A percentile compares a stretch with the other conserved stretches of the same genome.
phyloP scores from a whole-genome alignment of 1,139 yeast genomes.

The Hansenula anomala region DNA sequence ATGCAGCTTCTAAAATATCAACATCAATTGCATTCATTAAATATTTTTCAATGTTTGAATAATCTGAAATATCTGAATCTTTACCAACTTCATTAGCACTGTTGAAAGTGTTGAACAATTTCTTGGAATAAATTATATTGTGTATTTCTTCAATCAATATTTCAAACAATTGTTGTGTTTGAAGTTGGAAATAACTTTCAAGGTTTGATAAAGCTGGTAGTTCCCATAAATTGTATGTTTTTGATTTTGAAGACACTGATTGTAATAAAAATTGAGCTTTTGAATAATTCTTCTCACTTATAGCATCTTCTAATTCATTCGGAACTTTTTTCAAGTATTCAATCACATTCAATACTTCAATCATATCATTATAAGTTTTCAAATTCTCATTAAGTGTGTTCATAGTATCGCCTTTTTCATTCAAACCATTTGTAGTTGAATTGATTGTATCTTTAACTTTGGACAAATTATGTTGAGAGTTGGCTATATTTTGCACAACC shows the following conservation, averaged over 20 bases:
- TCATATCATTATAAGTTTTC: slow-evolving; percentile 58
- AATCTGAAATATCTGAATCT: slow-evolving; percentile 20
- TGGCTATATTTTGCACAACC: slow-evolving; percentile 49
- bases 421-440: slow-evolving; percentile 25
- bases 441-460: slow-evolving; percentile 47
- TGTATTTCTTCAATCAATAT: slow-evolving; percentile 74
- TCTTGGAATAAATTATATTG: slow-evolving; percentile 64
- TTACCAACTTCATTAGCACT: slow-evolving; percentile 8
- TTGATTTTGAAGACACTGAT: slow-evolving; percentile 51
- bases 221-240: slow-evolving; percentile 55
- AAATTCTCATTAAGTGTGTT: slow-evolving; percentile 59
- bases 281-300: slow-evolving; percentile 63
- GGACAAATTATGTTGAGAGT: slow-evolving; percentile 51
- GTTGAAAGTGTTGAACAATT: slow-evolving; percentile 16
- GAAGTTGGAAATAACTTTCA: slow-evolving; percentile 55
- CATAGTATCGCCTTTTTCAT: slow-evolving; percentile 45
- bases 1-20: slow-evolving; percentile 50
- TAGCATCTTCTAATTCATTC: slow-evolving; percentile 55
- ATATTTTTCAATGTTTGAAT: slow-evolving; percentile 50
- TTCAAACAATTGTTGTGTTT: slow-evolving; percentile 63
- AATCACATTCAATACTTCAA: slow-evolving; percentile 68
- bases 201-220: slow-evolving; percentile 57
- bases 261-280: slow-evolving; percentile 64
- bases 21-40: slow-evolving; percentile 53
- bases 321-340: slow-evolving; percentile 59